Conservation (phyloP, 768 basidiomycete species). For the Tylopilus sp. region DNA sequence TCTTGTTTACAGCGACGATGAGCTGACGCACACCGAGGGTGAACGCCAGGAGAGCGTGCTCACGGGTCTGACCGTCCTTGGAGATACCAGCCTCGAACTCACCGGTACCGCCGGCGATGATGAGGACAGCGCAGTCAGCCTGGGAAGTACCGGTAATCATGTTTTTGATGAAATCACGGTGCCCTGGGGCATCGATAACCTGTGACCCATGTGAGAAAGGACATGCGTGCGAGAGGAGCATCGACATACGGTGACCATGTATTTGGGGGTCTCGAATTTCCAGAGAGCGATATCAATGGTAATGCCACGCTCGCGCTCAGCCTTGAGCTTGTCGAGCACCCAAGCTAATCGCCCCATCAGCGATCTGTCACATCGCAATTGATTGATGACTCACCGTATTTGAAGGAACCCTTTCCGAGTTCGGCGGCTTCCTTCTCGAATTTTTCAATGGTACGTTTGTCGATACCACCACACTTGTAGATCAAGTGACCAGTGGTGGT, state of each 20-base stretch:
- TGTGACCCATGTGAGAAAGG: slow-evolving; percentile 28
- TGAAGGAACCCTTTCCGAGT: slow-evolving; percentile 98
- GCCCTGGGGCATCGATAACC: slow-evolving; percentile 99
- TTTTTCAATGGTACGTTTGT: slow-evolving; percentile 99
- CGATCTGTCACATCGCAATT: slow-evolving; percentile 9
- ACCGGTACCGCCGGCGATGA: slow-evolving; percentile 98
- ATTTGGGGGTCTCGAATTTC: slow-evolving; percentile 99
- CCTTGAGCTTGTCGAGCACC: slow-evolving; percentile 99
- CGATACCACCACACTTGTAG: slow-evolving; percentile 99
- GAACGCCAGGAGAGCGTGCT: slow-evolving; percentile 99
- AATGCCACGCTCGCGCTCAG: slow-evolving; percentile 99
- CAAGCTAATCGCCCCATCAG: slow-evolving; percentile 62
- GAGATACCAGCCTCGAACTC: slow-evolving; percentile 99
- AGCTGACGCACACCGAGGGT: slow-evolving; percentile 99
- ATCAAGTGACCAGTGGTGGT: slow-evolving; percentile 99
- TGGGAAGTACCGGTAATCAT: slow-evolving; percentile 99
- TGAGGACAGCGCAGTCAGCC: slow-evolving; percentile 99
- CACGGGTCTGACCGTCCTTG: slow-evolving; percentile 99
- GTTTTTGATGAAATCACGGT: slow-evolving; percentile 99
- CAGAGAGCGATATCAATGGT: slow-evolving; percentile 99
- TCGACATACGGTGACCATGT: slow-evolving; percentile 77
- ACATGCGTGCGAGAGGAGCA: background rate
- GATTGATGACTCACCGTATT: slow-evolving; percentile 69
- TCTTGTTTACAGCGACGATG: slow-evolving; percentile 99
- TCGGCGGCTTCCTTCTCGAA: slow-evolving; percentile 99